Conservation (phyloP, 352 stramenopile species). For the Phytophthora hibernalis region DNA sequence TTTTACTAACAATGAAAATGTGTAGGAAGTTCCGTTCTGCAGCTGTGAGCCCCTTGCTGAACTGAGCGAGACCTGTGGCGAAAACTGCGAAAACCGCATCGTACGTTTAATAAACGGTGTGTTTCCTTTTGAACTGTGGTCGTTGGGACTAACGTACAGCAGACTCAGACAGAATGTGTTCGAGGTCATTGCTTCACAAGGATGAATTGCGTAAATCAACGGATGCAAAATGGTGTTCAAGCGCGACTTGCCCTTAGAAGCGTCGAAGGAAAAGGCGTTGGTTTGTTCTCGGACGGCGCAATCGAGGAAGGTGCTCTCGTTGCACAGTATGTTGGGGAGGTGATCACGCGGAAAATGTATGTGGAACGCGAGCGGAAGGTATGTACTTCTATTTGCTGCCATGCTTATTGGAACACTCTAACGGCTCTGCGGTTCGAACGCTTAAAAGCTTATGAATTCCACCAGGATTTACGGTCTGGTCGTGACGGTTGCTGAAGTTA, state of each 20-base stretch:
- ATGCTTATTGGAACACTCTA: not conserved
- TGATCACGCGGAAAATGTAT: not conserved
- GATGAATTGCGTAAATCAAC: not conserved
- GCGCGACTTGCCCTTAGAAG: not conserved
- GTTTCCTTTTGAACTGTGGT: no score
- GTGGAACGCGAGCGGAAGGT: not conserved
- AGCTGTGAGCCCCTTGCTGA: not conserved
- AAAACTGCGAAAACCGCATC: not conserved
- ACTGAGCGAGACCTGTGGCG: not conserved
- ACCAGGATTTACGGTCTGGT: not conserved
- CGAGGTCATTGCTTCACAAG: conserved; percentile 2
- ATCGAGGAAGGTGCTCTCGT: not conserved
- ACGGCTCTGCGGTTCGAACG: not conserved
- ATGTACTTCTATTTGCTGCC: no score
- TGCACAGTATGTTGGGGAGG: conserved; percentile 12
- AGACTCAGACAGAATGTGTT: conserved; percentile 12
- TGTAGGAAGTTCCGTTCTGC: not conserved
- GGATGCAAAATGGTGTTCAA: conserved; percentile 7
- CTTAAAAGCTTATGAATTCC: not conserved
- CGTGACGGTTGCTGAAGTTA: not conserved
- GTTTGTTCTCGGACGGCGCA: not conserved
- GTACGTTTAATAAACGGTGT: not conserved
- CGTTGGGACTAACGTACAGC: no score
- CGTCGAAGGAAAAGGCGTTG: conserved; percentile 4
- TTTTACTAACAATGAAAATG: not conserved